Conservation (phyloP, 352 stramenopile genomes). For the Phytophthora multivora region DNA sequence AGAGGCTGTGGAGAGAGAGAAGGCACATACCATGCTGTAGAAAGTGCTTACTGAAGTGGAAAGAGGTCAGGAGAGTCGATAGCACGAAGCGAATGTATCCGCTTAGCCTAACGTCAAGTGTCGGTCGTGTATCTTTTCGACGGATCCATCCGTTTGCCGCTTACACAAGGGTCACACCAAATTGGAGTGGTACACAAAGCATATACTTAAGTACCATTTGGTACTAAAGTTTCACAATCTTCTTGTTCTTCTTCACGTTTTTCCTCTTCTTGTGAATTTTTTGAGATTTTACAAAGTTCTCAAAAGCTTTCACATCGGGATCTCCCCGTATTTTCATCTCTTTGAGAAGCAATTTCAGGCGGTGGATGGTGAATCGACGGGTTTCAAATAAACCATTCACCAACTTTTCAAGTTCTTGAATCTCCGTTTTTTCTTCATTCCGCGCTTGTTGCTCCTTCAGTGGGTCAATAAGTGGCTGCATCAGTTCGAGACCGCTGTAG, state of each 20-base stretch:
- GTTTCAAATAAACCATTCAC: slow-evolving; percentile 1
- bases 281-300: slow-evolving; percentile 16
- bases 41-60: slow-evolving; percentile 1
- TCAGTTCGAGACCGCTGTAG: slow-evolving; percentile 34
- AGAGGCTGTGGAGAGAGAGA: not conserved
- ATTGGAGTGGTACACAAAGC: too few relatives aligned
- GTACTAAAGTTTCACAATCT: too few relatives aligned
- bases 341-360: slow-evolving; percentile 21
- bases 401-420: slow-evolving; percentile 18
- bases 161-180: too few relatives aligned
- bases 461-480: slow-evolving; percentile 11
- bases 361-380: slow-evolving; percentile 1
- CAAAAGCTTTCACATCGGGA: slow-evolving; percentile 22
- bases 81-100: not conserved
- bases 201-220: too few relatives aligned
- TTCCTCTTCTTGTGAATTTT: not conserved
- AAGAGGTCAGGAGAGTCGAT: not conserved
- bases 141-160: slow-evolving; percentile 7
- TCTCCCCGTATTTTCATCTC: slow-evolving; percentile 34
- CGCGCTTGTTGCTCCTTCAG: slow-evolving; percentile 15
- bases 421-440: slow-evolving; percentile 12
- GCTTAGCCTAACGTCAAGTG: slow-evolving; percentile 9
- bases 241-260: not conserved
- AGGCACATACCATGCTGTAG: slow-evolving; percentile 26
- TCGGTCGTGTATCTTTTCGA: slow-evolving; percentile 29